Evolutionary conservation across 805 yeast species (phyloP).

Genomic region (Candida piceae): DNA sequence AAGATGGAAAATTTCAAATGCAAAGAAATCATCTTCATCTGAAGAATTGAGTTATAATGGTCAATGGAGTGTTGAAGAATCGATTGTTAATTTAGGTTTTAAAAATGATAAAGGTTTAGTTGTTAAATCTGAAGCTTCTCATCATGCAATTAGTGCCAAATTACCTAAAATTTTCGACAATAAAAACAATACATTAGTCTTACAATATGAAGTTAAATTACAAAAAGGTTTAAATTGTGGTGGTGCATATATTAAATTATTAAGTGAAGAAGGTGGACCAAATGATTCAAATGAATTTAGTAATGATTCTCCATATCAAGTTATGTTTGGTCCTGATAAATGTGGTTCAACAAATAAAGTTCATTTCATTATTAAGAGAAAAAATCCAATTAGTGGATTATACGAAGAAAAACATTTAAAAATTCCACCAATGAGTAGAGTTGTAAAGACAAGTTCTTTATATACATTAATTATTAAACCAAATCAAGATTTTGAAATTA

Average conservation of each 20-base stretch:
- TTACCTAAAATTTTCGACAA: conserved; percentile 57
- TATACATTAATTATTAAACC: conserved; percentile 73
- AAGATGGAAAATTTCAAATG: conserved; percentile 57
- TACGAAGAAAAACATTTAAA: conserved; percentile 65
- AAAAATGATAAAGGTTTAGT: conserved; percentile 71
- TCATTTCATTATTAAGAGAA: conserved; percentile 65
- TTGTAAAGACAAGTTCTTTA: conserved; percentile 53
- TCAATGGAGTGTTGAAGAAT: conserved; percentile 69
- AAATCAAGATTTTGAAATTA: conserved; percentile 66
- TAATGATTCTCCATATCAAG: conserved; percentile 66
- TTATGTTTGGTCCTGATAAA: conserved; percentile 93
- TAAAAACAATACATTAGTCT: conserved; percentile 60
- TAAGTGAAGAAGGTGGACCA: conserved; percentile 39
- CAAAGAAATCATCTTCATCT: conserved; percentile 41
- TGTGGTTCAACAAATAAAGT: conserved; percentile 80
- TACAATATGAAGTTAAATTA: conserved; percentile 85
- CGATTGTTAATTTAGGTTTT: conserved; percentile 53
- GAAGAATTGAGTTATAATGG: conserved; percentile 62
- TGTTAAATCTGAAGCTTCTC: conserved; percentile 68
- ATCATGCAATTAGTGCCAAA: conserved; percentile 71
- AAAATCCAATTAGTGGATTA: conserved; percentile 47
- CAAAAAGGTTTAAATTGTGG: conserved; percentile 81
- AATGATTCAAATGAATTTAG: conserved; percentile 41
- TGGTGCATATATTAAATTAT: conserved; percentile 81
- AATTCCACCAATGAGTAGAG: conserved; percentile 62